Evolutionary conservation across 805 yeast genomes (phyloP).

Genomic region (Sugiyamaella chiloensis): DNA sequence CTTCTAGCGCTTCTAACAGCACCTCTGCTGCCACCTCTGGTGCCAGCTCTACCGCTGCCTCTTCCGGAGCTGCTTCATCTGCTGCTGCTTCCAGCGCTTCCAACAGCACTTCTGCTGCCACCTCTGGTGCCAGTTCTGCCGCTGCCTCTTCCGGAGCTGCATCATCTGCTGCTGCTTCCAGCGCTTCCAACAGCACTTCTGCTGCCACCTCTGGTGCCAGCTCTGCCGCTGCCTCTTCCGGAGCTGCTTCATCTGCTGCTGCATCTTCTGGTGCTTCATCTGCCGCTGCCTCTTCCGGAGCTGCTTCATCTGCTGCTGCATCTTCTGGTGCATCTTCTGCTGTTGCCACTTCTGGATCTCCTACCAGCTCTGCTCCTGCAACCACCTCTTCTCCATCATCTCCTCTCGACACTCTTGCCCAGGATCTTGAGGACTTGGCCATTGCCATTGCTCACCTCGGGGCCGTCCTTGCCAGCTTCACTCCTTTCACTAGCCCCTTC

Average conservation of each 20-base stretch:
- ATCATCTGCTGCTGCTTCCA: not conserved
- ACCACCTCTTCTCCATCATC: not conserved
- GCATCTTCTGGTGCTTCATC: constrained; percentile 3
- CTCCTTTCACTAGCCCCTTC: not conserved
- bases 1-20: not conserved
- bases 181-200: not conserved
- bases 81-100: not conserved
- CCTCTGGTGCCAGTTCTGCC: not conserved
- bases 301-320: constrained; percentile 3
- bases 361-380: constrained; percentile 2
- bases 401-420: not conserved
- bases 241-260: constrained; percentile 1
- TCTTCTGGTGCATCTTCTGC: not conserved
- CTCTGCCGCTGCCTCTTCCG: not conserved
- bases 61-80: not conserved
- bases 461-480: not conserved
- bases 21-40: not conserved
- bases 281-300: not conserved
- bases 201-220: not conserved
- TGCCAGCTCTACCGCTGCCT: not conserved
- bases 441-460: constrained; percentile 2
- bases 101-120: not conserved
- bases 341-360: not conserved
- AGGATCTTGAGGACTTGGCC: not conserved
- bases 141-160: not conserved